Evolutionary conservation across 176 grass and related monocot species (phyloP), one percentile per base, ranked within the genome.

Genomic region (Phyllostachys edulis): DNA sequence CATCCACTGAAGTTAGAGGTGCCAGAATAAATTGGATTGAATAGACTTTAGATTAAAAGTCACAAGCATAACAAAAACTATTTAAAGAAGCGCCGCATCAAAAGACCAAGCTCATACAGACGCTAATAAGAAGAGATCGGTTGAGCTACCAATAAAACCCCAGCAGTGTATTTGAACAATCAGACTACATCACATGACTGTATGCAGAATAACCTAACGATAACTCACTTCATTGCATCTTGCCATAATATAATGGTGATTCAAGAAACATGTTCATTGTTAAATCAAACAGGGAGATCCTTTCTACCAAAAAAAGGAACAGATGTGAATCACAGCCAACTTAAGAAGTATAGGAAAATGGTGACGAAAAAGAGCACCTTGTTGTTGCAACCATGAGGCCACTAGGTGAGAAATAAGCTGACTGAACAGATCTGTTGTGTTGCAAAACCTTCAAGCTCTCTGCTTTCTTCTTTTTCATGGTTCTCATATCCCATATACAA

Each of bases 361-460:
- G 16, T 23, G 72, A 50, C 18, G 1, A 49, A 44, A 79, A 81
- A 45, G 52, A 49, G 69, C 67, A 98, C 96, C 96, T 92, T 85
- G 96, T 95, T 80, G 96, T 90, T 69, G 88, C 96, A 45, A 98
- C 44, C 73, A 79, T 68, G 78, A 37, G 42, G 38, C 96, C 93
- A 87, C 85, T 88, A 73, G 91, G 96, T 57, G 96, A 98, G 79
- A 98, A 98, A 87, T 93, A 93, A 78, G 96, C 91, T 76, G 96
- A 98, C 38, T 93, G 80, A 59, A 98, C 83, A 29, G 89, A 52
- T 46, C 57, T 90, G 32, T 36, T 63, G 77, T 90, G 88, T 21
- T 84, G 29, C 4, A 95, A 52, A 73, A 89, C 69, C 49, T 85
- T 93, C 63, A 92, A 87, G 62, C 78, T 81, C 39, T 90, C 63